Base-by-base conservation (phyloP, 31 red algal genomes). In the Bonnemaisonia californica region DNA sequence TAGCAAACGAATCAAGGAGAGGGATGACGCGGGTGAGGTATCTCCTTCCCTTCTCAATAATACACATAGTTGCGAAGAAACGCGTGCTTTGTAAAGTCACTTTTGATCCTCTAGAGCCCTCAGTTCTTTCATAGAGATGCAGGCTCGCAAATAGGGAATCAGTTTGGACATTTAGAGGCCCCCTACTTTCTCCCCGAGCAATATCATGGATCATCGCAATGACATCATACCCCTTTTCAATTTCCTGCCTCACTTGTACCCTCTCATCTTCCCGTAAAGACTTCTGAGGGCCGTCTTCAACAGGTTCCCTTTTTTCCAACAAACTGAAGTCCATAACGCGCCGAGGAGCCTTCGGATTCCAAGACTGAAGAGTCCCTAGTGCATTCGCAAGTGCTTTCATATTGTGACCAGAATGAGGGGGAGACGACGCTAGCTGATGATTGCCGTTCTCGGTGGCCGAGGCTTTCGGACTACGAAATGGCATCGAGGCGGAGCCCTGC, bases 221-320 rank as follows among this genome's bases (percentile, higher is more conserved):
- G 9, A 80, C 64, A 80, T 94, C 91, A 56, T 94, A 94, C 21
- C 91, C 91, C 54, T 68, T 60, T 76, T 94, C 91, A 33, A 94
- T 83, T 21, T 75, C 83, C 69, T 57, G 58, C 27, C 91, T 66
- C 31, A 94, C 91, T 47, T 84, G 78, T 33, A 94, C 83, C 42
- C 91, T 21, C 40, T 86, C 84, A 70, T 94, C 91, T 34, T 94
- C 84, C 11, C 79, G 91, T 12, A 94, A 67, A 5, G 67, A 59
- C 42, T 72, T 61, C 48, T 79, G 69, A 19, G 74, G 54, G 1
- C 30, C 56, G 8, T 64, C 26, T 24, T 65, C 41, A 2, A 29
- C 32, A 4, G 77, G 48, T 22, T 73, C 57, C 58, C 58, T 32
- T 69, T 77, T 63, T 62, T 86, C 72, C 24, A 87, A 57, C 19